Base-by-base conservation (phyloP, 2,329 filamentous ascomycete genomes). In the Exophiala bonariae region DNA sequence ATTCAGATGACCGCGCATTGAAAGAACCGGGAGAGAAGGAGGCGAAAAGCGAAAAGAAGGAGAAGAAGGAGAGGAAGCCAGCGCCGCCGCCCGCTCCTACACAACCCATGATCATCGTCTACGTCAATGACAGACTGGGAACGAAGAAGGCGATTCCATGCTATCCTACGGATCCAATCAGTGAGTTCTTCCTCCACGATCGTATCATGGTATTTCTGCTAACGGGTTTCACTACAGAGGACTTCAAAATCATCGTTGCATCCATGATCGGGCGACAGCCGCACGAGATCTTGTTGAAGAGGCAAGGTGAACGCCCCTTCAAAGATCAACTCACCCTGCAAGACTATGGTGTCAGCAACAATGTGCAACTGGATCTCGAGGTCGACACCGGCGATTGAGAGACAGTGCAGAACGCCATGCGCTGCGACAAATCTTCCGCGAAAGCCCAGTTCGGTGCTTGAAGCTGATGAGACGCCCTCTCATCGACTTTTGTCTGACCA, bases 131-230 rank as follows among this genome's bases (percentile, higher is more conserved):
- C 68, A 81, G 92, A n/a, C 74, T 97, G 28, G 92, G 92, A 10
- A 96, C 92, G n/a, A 96, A 96, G 63, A 89, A 91, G 13, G 86
- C 88, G 42, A 93, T 97, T 55, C 92, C 92, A 0, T 96, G 91
- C 65, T 75, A 96, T 47, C 84, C 88, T 1, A 86, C 83, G 3
- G 92, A 97, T 70, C 85, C 84, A 6, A 85, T 96, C 56, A 85
- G 72, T 72, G 49, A 60, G 70, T 65, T 41, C 35, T 45, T 22
- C 36, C 22, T 14, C 31, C 16, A 19, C 16, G 30, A 17, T 31
- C 3, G 37, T 3, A 2, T 11, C 11, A 17, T 28, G 19, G 13
- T 37, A 26, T 18, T 28, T 11, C 37, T 53, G 19, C 47, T 56
- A 51, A 46, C 56, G 54, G 43, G 28, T 23, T 16, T 22, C 32